These are phyloP conservation scores for Penicillium daleae DNA, from an alignment of 495 filamentous ascomycete species.

Conservation along the genomic window DNA sequence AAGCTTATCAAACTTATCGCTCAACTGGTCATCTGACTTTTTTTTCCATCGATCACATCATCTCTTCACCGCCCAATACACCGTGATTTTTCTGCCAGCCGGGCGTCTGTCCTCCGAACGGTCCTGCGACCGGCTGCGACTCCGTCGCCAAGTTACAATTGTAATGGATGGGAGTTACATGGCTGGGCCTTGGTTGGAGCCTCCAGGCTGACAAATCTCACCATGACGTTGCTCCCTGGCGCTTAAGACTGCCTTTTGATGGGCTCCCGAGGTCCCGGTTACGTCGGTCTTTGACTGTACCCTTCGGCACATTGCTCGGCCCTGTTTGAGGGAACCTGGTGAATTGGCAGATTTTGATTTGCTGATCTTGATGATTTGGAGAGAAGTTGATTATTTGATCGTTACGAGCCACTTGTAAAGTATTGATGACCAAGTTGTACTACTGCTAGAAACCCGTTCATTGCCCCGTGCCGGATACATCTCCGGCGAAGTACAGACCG, in stretches of 20 bases:
- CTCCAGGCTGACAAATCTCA: slow-evolving; percentile 28
- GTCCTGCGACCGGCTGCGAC: neutral
- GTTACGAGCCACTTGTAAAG: slow-evolving; percentile 1
- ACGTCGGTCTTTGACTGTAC: slow-evolving; percentile 16
- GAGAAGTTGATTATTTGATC: neutral
- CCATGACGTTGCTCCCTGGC: slow-evolving; percentile 27
- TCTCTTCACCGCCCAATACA: slow-evolving; percentile 23
- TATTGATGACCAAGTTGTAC: neutral
- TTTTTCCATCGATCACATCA: slow-evolving; percentile 12
- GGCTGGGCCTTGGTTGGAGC: slow-evolving; percentile 20
- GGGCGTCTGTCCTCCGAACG: slow-evolving; percentile 45
- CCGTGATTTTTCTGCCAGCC: slow-evolving; percentile 29
- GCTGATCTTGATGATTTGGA: neutral
- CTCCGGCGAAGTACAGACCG: slow-evolving; percentile 37
- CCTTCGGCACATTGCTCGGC: neutral
- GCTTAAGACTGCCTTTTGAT: neutral
- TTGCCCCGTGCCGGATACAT: slow-evolving; percentile 9
- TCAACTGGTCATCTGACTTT: neutral
- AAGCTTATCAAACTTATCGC: neutral
- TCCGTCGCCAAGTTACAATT: neutral
- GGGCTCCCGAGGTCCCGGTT: slow-evolving; percentile 8
- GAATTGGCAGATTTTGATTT: neutral
- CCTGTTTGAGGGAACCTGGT: neutral
- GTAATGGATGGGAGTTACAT: neutral
- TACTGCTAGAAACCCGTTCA: neutral